Conservation (phyloP, 2,329 filamentous ascomycete species). For the Cadophora luteo-olivacea region DNA sequence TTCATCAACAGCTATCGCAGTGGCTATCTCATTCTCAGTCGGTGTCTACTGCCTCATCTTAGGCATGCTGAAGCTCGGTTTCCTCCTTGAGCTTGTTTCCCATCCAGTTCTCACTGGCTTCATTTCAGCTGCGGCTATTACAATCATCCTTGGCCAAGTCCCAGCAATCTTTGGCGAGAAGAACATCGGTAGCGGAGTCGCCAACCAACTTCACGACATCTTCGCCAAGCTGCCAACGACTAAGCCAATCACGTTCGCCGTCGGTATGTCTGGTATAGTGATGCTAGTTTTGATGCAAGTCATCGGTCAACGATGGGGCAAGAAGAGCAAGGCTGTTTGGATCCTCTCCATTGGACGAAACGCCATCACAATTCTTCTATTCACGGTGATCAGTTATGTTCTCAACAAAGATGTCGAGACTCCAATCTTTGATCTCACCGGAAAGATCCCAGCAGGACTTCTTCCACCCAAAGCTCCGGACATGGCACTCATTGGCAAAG, state of each 20-base stretch:
- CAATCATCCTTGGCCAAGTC: conserved; percentile 69
- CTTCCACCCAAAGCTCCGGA: conserved; percentile 57
- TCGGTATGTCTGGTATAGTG: conserved; percentile 64
- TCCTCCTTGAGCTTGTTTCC: conserved; percentile 70
- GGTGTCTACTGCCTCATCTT: conserved; percentile 66
- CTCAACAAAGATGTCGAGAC: conserved; percentile 56
- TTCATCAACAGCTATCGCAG: conserved; percentile 61
- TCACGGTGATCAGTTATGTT: conserved; percentile 67
- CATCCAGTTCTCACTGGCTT: conserved; percentile 69
- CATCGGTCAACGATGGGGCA: conserved; percentile 59
- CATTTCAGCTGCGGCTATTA: conserved; percentile 70
- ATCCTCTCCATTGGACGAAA: conserved; percentile 66
- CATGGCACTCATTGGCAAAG: conserved; percentile 55
- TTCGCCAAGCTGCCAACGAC: conserved; percentile 62
- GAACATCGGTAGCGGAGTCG: conserved; percentile 57
- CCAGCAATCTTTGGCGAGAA: conserved; percentile 46
- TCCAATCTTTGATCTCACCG: conserved; percentile 59
- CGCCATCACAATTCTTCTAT: conserved; percentile 65
- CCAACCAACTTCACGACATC: conserved; percentile 64
- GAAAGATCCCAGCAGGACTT: conserved; percentile 63
- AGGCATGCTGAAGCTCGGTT: conserved; percentile 67
- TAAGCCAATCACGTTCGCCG: conserved; percentile 54
- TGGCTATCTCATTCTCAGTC: conserved; percentile 67
- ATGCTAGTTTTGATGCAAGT: conserved; percentile 62
- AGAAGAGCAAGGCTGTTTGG: conserved; percentile 63